These are phyloP conservation scores for Acorus calamus DNA, from an alignment of 106 monocot genomes.

Conservation along the genomic window DNA sequence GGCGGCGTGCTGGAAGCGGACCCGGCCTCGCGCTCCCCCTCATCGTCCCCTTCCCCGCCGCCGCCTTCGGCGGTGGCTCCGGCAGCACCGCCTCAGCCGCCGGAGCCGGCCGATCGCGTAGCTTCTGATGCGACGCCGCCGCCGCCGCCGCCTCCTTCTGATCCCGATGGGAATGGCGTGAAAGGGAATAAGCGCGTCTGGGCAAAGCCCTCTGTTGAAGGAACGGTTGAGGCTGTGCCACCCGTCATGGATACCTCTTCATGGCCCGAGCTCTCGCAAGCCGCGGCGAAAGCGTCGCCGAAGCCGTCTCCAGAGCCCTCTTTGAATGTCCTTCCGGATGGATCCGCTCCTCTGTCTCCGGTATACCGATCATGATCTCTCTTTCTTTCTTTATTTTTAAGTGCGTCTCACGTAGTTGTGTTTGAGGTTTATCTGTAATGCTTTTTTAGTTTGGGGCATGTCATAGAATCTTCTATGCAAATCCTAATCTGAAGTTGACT, in stretches of 20 bases:
- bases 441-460: no score
- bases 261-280: constrained; percentile 73
- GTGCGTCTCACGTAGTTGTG: no score
- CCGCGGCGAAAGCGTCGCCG: constrained; percentile 23
- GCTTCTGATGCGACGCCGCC: neutral
- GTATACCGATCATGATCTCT: neutral
- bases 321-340: constrained; percentile 19
- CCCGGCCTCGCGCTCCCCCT: no score
- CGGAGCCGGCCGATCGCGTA: constrained; percentile 2
- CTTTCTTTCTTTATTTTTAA: neutral
- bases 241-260: constrained; percentile 47
- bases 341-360: constrained; percentile 14
- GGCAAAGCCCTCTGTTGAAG: constrained; percentile 38
- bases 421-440: no score
- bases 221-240: constrained; percentile 16
- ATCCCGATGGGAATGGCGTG: neutral
- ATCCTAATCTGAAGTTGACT: no score
- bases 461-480: no score
- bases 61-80: neutral
- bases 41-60: neutral
- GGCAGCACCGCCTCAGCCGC: neutral
- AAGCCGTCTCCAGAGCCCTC: constrained; percentile 32
- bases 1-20: constrained; percentile 2
- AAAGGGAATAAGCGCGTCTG: constrained; percentile 45
- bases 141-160: neutral